Evolutionary conservation across 2,329 filamentous ascomycete genomes (phyloP), one percentile per base, ranked within the genome.

Genomic region (Ceratocystis variospora): DNA sequence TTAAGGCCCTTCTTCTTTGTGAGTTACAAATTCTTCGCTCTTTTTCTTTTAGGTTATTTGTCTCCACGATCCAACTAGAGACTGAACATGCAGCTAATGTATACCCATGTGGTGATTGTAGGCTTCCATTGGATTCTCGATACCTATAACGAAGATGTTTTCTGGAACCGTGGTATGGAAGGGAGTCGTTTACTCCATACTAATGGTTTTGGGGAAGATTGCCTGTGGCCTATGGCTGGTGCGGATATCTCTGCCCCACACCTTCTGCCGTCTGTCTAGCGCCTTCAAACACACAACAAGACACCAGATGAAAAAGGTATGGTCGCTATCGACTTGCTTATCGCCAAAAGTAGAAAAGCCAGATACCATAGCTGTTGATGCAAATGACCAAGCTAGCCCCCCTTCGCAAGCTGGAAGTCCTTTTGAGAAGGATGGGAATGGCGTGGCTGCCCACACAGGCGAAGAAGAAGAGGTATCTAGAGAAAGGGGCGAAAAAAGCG

Each of bases 91-190:
- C 1, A 7, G 17, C 53, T 57, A 33, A 57, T 28, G 10, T 57
- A 22, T 17, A n/a, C 48, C 3, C 2, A 25, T 19, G 3, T 5
- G 37, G 37, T 57, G 25, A 33, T 5, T 17, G 12, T 25, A 62
- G 65, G 61, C 65, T 12, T 62, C 59, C 4, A 48, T 64, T 50
- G 28, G 62, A 4, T 64, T 67, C 44, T 63, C 1, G 0, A 88
- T 94, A 1, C 89, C 89, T 0, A 86, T 93, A 37, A 83, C 81
- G 0, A 75, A 82, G 5, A 84, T 94, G 79, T 93, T 91, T 70
- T 73, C 73, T 0, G 82, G 82, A 0, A 71, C 75, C 0, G 79
- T 88, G 0, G 75, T 91, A 1, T 94, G 88, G 89, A 82, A 84
- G 10, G 89, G 89, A 0, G 69, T 91, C 0, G 79, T 91, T 0